These are phyloP conservation scores for Penicillium simplicissimum DNA, from an alignment of 495 filamentous ascomycete species.

Conservation along the genomic window DNA sequence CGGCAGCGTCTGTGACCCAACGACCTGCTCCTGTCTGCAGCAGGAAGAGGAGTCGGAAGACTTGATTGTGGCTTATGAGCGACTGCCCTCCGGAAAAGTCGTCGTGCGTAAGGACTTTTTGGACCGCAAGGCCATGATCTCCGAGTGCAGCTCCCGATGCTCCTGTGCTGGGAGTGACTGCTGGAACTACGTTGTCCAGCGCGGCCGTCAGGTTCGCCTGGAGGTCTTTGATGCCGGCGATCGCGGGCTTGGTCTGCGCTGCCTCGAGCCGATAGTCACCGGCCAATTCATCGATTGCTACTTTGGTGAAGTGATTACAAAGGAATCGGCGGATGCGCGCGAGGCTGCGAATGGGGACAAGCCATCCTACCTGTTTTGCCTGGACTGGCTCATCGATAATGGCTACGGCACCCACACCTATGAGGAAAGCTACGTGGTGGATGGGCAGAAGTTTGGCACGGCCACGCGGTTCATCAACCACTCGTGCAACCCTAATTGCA, in stretches of 20 bases:
- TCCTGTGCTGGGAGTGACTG: constrained; percentile 59
- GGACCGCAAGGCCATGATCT: constrained; percentile 54
- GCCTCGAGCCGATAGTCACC: constrained; percentile 61
- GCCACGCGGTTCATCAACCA: constrained; percentile 67
- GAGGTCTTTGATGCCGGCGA: constrained; percentile 78
- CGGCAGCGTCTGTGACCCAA: constrained; percentile 31
- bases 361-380: constrained; percentile 73
- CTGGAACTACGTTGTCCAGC: constrained; percentile 78
- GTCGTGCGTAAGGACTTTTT: constrained; percentile 36
- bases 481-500: constrained; percentile 71
- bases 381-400: constrained; percentile 72
- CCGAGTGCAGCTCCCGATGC: constrained; percentile 80
- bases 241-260: constrained; percentile 84
- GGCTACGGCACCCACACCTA: constrained; percentile 9
- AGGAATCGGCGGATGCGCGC: constrained; percentile 64
- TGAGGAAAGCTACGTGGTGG: constrained; percentile 52
- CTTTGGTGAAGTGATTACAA: constrained; percentile 82
- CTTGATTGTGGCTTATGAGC: constrained; percentile 40
- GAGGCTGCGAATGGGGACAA: constrained; percentile 46
- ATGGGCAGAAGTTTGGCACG: constrained; percentile 59
- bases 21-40: constrained; percentile 38
- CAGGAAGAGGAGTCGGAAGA: constrained; percentile 40
- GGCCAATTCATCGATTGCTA: constrained; percentile 91
- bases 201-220: constrained; percentile 70
- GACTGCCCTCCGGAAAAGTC: not conserved